Evolutionary conservation across 495 filamentous ascomycete species (phyloP), one percentile per base, ranked within the genome.

Genomic region (Podospora conica): DNA sequence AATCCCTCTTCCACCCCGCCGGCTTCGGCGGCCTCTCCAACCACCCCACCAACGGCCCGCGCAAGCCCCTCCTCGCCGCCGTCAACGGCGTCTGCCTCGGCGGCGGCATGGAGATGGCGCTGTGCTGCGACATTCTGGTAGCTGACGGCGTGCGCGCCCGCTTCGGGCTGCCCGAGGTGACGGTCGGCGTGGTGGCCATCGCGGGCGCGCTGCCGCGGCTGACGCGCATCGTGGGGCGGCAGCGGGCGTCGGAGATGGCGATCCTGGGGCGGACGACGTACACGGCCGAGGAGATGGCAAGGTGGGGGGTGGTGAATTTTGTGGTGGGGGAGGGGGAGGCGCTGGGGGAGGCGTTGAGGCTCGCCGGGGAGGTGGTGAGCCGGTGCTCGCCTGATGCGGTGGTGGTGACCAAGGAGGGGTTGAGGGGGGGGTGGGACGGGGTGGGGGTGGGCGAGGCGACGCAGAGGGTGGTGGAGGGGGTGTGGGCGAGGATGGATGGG

Each of bases 1-100:
- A 25, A 25, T 60, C 23, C 55, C 53, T 48, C 40, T 48, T 48
- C 15, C 40, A 48, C 8, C 55, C 65, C n/a, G 57, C 68, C n/a
- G 81, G 81, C 53, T 85, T 85, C 63, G 78, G 77, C 33, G 81
- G 82, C 3, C 71, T 84, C 18, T 83, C 79, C 58, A 79, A 83
- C 64, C 72, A 82, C 15, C 67, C 68, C 7, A 85, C 82, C 25
- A 86, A 85, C 40, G 40, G 40, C 40, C 40, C 40, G 40, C 40
- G 40, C 73, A 89, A 90, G 68, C 91, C 91, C 3, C 80, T 96
- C 23, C 87, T 96, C 67, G 88, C 90, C 5, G 91, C 91, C 5
- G 88, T 95, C 18, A 91, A 93, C 71, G 91, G 91, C 7, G 78
- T 90, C 22, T 87, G 87, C 31, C 79, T 89, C 33, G 91, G 91